Base-by-base conservation (phyloP, 768 basidiomycete species). In the Amanita inopinata region DNA sequence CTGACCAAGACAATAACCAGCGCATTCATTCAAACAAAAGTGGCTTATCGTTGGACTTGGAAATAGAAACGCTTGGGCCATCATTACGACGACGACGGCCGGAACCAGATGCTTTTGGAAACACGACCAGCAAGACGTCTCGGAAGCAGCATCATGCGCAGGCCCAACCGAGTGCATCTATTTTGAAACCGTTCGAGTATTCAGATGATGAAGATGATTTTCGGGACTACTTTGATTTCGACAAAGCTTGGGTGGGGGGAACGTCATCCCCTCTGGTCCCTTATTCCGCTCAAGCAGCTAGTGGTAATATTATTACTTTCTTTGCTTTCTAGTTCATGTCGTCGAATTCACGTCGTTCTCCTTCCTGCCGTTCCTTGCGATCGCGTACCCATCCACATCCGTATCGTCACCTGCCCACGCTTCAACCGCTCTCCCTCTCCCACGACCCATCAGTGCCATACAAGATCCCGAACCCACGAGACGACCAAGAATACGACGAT, bases 151-250 rank as follows among this genome's bases (percentile, higher is more conserved):
- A n/a, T n/a, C n/a, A 31, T 14, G 11, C 30, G 30, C n/a, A n/a
- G n/a, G 12, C 30, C 30, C 30, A 31, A 31, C 11, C 30, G 15
- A 4, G 23, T 39, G 10, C 27, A n/a, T n/a, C 38, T n/a, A 24
- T 43, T 8, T 33, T 20, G 1, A 43, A 28, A 0, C 41, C 40
- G 9, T 42, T 42, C 18, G 40, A 42, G 17, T 43, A 43, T 17
- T 12, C 11, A 10, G 41, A 43, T 11, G 41, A 43, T 12, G 33
- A 27, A n/a, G 33, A 36, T 18, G 42, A 43, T 18, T 43, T 43
- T n/a, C 42, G 42, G 10, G 33, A 31, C 14, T 28, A 27, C n/a
- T 43, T 43, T 25, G 42, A 43, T 19, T 43, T 43, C 19, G 42
- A 24, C 11, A 20, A 35, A 12, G 42, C 42, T 1, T 43, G 42